Conservation (phyloP, 495 filamentous ascomycete species). For the Aspergillus bridgeri region DNA sequence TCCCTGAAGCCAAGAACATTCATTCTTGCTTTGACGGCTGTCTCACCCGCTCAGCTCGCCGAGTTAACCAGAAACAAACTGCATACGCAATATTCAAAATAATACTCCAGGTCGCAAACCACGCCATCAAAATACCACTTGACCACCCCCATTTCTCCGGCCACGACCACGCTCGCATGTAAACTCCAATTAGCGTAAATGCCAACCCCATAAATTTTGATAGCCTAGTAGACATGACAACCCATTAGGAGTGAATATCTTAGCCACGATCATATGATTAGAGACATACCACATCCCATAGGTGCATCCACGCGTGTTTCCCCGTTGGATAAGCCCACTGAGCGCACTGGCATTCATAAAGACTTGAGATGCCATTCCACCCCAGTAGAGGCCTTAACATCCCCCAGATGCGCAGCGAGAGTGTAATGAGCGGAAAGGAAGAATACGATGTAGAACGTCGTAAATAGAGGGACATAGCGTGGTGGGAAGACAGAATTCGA, state of each 20-base stretch:
- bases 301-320: constrained; percentile 11
- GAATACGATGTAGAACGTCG: constrained; percentile 2
- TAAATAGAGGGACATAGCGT: constrained; percentile 12
- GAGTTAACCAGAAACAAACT: constrained; percentile 10
- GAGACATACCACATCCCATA: constrained; percentile 12
- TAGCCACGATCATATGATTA: background rate
- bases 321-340: constrained; percentile 9
- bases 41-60: background rate
- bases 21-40: too few species aligned
- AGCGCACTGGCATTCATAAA: constrained; percentile 6
- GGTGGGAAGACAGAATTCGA: constrained; percentile 10
- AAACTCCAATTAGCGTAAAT: background rate
- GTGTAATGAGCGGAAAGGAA: constrained; percentile 8
- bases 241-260: background rate
- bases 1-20: too few species aligned
- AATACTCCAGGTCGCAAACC: background rate
- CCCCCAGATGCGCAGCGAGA: constrained; percentile 7
- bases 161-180: constrained; percentile 3
- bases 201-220: constrained; percentile 6
- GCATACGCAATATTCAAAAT: constrained; percentile 6
- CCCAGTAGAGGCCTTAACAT: constrained; percentile 9
- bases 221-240: constrained; percentile 1
- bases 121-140: constrained; percentile 6
- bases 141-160: constrained; percentile 3
- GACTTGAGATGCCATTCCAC: constrained; percentile 12